These are phyloP conservation scores for Clarireedia monteithiana DNA, from an alignment of 2,329 filamentous ascomycete species.

Conservation along the genomic window DNA sequence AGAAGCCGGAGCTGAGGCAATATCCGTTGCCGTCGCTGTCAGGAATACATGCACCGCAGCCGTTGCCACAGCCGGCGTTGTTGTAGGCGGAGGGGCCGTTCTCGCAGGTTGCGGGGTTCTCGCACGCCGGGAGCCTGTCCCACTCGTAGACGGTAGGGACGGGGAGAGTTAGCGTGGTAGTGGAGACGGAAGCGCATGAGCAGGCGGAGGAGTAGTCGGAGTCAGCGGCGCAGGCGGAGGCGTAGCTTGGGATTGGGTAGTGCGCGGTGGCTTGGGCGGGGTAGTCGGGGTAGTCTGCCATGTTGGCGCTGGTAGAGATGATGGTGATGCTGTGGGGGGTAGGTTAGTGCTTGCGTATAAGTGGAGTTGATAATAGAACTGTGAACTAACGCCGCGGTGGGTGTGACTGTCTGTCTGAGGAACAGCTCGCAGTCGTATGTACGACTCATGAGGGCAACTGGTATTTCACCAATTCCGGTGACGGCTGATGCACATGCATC, in stretches of 20 bases:
- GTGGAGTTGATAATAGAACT: no score
- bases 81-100: background rate
- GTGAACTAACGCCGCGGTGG: constrained; percentile 2
- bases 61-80: background rate
- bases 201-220: constrained; percentile 5
- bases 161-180: background rate
- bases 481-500: constrained; percentile 3
- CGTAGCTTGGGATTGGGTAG: constrained; percentile 1
- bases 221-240: background rate
- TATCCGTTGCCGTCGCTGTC: background rate
- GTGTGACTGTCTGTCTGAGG: constrained; percentile 1
- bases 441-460: background rate
- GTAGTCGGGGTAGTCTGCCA: background rate
- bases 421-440: constrained; percentile 2
- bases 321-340: background rate
- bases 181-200: background rate
- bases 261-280: background rate
- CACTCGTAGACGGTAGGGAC: background rate
- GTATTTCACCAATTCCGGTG: constrained; percentile 5
- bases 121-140: constrained; percentile 1
- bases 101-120: background rate
- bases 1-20: background rate
- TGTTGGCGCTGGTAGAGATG: constrained; percentile 2
- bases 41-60: constrained; percentile 1
- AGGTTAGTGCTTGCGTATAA: no score